These are phyloP conservation scores for Pseudoscleropodium purum DNA, from an alignment of 225 moss, liverwort and hornwort genomes.

Conservation along the genomic window DNA sequence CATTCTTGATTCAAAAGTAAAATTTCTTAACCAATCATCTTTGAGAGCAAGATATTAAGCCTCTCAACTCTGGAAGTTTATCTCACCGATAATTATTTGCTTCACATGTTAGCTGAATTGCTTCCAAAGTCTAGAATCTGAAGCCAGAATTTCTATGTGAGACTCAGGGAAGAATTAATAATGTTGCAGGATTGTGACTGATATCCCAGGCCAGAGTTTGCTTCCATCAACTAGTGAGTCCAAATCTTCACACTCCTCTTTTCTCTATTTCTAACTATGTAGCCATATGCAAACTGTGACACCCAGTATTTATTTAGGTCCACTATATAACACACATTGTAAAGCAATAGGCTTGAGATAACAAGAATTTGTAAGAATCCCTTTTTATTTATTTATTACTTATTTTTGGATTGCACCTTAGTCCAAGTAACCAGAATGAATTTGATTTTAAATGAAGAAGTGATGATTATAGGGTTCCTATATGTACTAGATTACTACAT, in stretches of 20 bases:
- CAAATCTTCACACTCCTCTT: neutral
- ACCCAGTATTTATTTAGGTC: neutral
- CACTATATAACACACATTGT: neutral
- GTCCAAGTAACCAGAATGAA: neutral
- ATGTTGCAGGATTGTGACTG: conserved; percentile 80
- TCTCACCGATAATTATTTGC: neutral
- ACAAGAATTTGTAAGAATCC: neutral
- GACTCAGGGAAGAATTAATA: neutral
- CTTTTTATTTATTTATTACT: no score
- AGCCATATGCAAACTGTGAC: neutral
- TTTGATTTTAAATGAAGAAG: neutral
- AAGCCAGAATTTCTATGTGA: neutral
- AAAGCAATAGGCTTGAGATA: neutral
- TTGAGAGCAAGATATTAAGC: neutral
- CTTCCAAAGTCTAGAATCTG: neutral
- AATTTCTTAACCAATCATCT: neutral
- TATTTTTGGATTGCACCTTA: no score
- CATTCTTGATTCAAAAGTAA: neutral
- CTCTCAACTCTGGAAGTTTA: neutral
- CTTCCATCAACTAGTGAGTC: conserved; percentile 19
- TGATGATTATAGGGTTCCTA: no score
- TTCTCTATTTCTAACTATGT: neutral
- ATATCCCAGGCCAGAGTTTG: conserved; percentile 51
- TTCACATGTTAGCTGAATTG: neutral
- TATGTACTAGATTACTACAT: neutral